phyloP scores from a whole-genome alignment of 2,329 filamentous ascomycete species.

The Cladophialophora carrionii region DNA sequence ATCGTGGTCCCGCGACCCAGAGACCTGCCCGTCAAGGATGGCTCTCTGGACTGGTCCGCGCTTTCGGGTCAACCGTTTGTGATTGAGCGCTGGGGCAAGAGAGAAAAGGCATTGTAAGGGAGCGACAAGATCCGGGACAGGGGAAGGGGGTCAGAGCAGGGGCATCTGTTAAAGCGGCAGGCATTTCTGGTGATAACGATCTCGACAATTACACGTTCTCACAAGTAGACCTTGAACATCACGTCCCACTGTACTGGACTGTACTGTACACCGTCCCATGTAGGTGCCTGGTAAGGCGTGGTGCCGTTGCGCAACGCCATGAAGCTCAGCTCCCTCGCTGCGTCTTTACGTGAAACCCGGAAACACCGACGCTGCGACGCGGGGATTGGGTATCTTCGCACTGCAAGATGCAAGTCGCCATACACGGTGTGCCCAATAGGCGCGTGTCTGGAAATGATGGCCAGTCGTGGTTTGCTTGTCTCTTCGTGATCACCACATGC shows the following conservation, averaged over 20 bases:
- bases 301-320: neutral
- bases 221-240: neutral
- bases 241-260: neutral
- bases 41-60: slow-evolving; percentile 18
- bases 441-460: neutral
- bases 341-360: neutral
- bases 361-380: neutral
- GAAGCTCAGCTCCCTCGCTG: neutral
- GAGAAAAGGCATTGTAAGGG: slow-evolving; percentile 28
- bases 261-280: neutral
- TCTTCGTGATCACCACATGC: neutral
- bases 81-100: slow-evolving; percentile 33
- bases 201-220: neutral
- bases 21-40: slow-evolving; percentile 25
- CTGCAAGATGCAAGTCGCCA: neutral
- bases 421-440: neutral
- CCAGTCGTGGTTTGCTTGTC: neutral
- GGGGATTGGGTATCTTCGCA: neutral
- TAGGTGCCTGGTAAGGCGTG: neutral
- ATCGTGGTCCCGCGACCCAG: slow-evolving; percentile 20
- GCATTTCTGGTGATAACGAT: neutral
- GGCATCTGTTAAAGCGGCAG: neutral
- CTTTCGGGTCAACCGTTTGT: slow-evolving; percentile 28
- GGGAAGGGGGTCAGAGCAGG: neutral
- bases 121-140: neutral